Base-by-base conservation (phyloP, 1,284 basidiomycete species). In the Cutaneotrichosporon cavernicola region DNA sequence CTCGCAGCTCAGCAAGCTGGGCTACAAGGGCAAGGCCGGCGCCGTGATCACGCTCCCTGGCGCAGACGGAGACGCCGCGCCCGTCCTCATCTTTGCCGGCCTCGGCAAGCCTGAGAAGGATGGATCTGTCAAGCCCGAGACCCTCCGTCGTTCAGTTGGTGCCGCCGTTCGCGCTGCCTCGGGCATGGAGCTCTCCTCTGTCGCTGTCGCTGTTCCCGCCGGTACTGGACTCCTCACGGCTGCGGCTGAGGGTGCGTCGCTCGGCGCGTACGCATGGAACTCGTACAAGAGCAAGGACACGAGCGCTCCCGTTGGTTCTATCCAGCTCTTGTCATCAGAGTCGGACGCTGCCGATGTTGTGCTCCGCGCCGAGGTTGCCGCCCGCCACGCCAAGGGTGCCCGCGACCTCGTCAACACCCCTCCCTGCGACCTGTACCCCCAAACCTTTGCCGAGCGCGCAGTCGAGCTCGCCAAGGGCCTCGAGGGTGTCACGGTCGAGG, bases 201-300 rank as follows among this genome's bases (percentile, higher is more conserved):
- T 68, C 16, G 61, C 64, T 13, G 59, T 68, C n/a, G 6, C 36
- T n/a, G 47, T 65, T 16, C 66, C 66, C 34, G 49, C 52, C 14
- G 30, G 46, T 8, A 14, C 63, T 31, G 66, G 65, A 51, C 26
- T 55, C 7, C 56, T 65, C 59, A 51, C 61, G 8, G 66, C 66
- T 9, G 64, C 63, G 8, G 36, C 66, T 6, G 66, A 68, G 61
- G 66, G 66, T 5, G 63, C 66, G 1, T 46, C 22, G 34, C 66
- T 68, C 38, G 66, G 66, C n/a, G 61, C 63, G 22, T 68, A 65
- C 61, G 57, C 63, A 5, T 68, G 66, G 66, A 63, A 60, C 61
- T 30, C 53, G 31, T 68, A 65, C 66, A 68, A 65, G 64, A 40
- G 61, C 40, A 65, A 65, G 61, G 61, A 68, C 63, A 52, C 56